Evolutionary conservation across 177 flowering plant species (phyloP).

Genomic region (Tripterygium wilfordii): DNA sequence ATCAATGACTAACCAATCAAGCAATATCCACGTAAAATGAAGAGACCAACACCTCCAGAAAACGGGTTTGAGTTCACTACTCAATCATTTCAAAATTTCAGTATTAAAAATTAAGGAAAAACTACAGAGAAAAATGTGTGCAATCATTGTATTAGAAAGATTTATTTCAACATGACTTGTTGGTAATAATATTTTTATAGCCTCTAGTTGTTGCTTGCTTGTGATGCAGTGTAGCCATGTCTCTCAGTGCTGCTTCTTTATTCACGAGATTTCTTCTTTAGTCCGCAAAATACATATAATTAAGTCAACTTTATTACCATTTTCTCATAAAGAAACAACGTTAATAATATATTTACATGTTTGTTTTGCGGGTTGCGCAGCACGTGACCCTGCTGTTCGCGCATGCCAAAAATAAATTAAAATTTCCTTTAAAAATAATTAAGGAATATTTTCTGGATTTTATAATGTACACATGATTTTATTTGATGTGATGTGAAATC

Average conservation of each 20-base stretch:
- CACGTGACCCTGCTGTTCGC: constrained; percentile 43
- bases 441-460: too few species aligned
- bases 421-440: too few species aligned
- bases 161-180: constrained; percentile 14
- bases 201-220: constrained; percentile 10
- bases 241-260: not conserved
- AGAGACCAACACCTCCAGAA: too few species aligned
- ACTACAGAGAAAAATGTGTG: too few species aligned
- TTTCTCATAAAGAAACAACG: not conserved
- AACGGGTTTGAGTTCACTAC: too few species aligned
- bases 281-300: not conserved
- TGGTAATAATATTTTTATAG: not conserved
- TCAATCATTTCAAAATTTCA: too few species aligned
- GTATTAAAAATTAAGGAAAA: too few species aligned
- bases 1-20: too few species aligned
- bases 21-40: too few species aligned
- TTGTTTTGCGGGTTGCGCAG: constrained; percentile 18
- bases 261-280: not conserved
- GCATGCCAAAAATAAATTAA: constrained; percentile 49
- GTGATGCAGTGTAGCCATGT: constrained; percentile 14
- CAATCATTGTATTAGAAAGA: constrained; percentile 27
- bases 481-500: too few species aligned
- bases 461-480: too few species aligned
- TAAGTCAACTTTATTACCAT: not conserved
- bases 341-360: not conserved